Evolutionary conservation across 495 filamentous ascomycete genomes (phyloP), one percentile per base, ranked within the genome.

Genomic region (Hypoxylon subgilvum): DNA sequence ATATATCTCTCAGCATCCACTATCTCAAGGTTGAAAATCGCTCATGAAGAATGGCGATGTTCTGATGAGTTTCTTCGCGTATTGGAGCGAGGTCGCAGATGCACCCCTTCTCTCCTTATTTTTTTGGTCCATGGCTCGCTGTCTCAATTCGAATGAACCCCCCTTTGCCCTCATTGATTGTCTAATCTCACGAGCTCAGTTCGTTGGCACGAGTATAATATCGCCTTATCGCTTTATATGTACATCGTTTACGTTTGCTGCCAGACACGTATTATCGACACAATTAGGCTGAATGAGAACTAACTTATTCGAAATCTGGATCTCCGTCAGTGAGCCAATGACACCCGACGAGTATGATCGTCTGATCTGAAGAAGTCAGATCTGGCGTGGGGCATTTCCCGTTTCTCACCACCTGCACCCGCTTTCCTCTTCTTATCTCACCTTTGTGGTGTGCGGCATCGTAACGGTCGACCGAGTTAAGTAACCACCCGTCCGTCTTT

Each of bases 301-400:
- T 25, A 25, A 31, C 19, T 48, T 36, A 21, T 31, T 38, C 44
- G 43, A 40, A 56, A 56, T 53, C 46, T 56, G 62, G 52, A 65
- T 57, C 57, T 56, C 57, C 48, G 57, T 13, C 18, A 10, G 45
- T 46, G 45, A 57, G 45, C 62, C 62, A 65, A 65, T 65, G 57
- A 42, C 36, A 60, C 51, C 52, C 36, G 46, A 35, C 27, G 6
- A 18, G 56, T 56, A 25, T 65, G 61, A 65, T 61, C 61, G 51
- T 42, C 51, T 65, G 61, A 65, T 65, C 56, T 57, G 41, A 52
- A 52, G 18, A 45, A 52, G 38, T 47, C 47, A 65, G 62, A 65
- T 65, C 62, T 61, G 22, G 40, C 62, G 56, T 65, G 62, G 62
- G 57, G 62, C 62, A 28, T 52, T 52, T 57, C 47, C 62, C 50